Evolutionary conservation across 2,329 filamentous ascomycete genomes (phyloP).

Genomic region (Fusarium denticulatum): DNA sequence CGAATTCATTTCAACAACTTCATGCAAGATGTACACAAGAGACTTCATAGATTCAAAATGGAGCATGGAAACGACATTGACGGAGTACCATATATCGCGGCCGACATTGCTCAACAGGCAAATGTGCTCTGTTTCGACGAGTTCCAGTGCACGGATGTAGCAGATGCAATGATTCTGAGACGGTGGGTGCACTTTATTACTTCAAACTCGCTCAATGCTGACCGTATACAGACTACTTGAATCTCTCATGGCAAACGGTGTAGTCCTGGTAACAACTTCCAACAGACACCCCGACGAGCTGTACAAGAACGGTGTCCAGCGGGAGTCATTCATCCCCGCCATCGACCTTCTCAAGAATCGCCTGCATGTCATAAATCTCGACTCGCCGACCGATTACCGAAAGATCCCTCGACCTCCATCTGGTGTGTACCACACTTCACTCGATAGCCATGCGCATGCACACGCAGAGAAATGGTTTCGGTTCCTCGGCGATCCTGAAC

Average conservation of each 20-base stretch:
- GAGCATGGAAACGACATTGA: constrained; percentile 89
- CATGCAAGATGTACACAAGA: constrained; percentile 96
- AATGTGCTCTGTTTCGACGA: constrained; percentile 97
- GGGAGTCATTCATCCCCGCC: constrained; percentile 93
- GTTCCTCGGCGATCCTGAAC: constrained; percentile 86
- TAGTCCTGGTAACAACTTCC: constrained; percentile 93
- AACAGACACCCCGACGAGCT: constrained; percentile 97
- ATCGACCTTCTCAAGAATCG: constrained; percentile 89
- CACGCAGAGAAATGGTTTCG: constrained; percentile 97
- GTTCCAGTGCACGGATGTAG: constrained; percentile 98
- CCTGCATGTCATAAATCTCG: constrained; percentile 90
- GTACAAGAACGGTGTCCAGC: constrained; percentile 98
- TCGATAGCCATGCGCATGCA: constrained; percentile 78
- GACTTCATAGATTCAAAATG: constrained; percentile 91
- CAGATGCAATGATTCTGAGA: constrained; percentile 96
- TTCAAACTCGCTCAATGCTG: constrained; percentile 5
- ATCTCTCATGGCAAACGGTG: constrained; percentile 93
- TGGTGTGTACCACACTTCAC: constrained; percentile 90
- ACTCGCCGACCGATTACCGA: constrained; percentile 95
- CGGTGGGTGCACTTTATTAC: constrained; percentile 55
- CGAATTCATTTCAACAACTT: constrained; percentile 99
- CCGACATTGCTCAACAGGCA: constrained; percentile 86
- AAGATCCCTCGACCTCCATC: constrained; percentile 94
- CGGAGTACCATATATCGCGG: constrained; percentile 89
- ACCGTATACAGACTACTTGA: constrained; percentile 73